Evolutionary conservation across 176 grass and related monocot species (phyloP).

Genomic region (Paspalum vaginatum): DNA sequence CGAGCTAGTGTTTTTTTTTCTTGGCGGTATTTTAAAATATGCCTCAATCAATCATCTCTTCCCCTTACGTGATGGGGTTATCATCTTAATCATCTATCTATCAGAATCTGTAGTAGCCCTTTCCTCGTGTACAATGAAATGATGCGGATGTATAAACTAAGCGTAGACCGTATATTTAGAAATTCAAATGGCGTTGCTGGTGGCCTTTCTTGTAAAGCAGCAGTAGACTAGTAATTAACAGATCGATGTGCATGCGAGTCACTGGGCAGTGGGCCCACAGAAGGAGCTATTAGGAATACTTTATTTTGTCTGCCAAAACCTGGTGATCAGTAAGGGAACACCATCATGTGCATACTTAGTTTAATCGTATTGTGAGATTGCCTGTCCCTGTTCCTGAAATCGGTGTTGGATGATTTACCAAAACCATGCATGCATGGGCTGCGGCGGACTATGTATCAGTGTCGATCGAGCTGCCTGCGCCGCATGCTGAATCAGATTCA

Average conservation of each 20-base stretch:
- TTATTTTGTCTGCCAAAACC: neutral
- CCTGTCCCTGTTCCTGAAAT: neutral
- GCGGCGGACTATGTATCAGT: neutral
- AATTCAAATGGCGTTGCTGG: constrained; percentile 21
- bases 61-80: neutral
- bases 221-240: neutral
- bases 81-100: constrained; percentile 18
- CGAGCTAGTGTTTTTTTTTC: constrained; percentile 32
- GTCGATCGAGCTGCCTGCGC: neutral
- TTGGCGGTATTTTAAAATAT: too few relatives aligned
- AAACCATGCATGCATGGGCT: too few relatives aligned
- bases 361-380: neutral
- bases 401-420: too few relatives aligned
- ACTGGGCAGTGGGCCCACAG: neutral
- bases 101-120: neutral
- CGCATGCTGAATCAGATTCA: too few relatives aligned
- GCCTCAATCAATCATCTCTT: too few relatives aligned
- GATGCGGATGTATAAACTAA: neutral
- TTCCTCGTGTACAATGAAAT: constrained; percentile 24
- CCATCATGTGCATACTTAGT: neutral
- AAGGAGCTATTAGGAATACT: neutral
- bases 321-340: neutral
- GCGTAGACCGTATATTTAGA: constrained; percentile 42
- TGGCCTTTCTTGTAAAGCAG: neutral
- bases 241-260: neutral